These are phyloP conservation scores for Cryphonectria carpinicola DNA, from an alignment of 2,329 filamentous ascomycete genomes.

Conservation along the genomic window DNA sequence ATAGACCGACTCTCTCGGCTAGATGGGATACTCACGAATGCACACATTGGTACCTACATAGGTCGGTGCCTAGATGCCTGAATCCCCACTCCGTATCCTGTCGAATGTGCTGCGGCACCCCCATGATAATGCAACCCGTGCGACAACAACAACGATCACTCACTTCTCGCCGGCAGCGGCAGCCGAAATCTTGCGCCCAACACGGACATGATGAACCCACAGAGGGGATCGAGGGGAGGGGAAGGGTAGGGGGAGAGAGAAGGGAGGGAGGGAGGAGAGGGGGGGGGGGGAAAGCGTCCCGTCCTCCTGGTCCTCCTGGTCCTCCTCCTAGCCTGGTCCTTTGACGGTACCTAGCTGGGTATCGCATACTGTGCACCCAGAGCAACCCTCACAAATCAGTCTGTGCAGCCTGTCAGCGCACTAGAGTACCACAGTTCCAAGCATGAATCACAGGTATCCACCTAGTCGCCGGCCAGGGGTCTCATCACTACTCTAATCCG, in stretches of 20 bases:
- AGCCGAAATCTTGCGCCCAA: constrained; percentile 17
- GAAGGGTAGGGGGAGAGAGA: not conserved
- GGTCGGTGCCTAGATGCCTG: not conserved
- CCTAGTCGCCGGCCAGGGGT: constrained; percentile 12
- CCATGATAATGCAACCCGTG: constrained; percentile 1
- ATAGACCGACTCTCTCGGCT: not conserved
- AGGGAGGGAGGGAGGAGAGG: no score
- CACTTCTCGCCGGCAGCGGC: constrained; percentile 20
- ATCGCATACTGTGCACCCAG: not conserved
- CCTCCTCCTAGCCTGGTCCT: not conserved
- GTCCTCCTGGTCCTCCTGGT: not conserved
- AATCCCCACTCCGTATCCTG: constrained; percentile 1
- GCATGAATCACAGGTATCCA: constrained; percentile 5
- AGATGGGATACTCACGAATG: not conserved
- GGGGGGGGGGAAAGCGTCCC: not conserved
- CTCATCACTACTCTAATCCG: constrained; percentile 11
- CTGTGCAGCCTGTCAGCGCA: constrained; percentile 3
- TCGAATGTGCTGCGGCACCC: not conserved
- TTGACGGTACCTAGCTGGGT: not conserved
- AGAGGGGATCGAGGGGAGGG: not conserved
- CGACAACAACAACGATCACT: constrained; percentile 13
- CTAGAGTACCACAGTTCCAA: not conserved
- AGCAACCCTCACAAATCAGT: not conserved
- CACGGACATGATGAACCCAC: constrained; percentile 2
- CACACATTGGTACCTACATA: not conserved